Evolutionary conservation across 176 grass and related monocot genomes (phyloP).

Genomic region (Paspalum vaginatum): DNA sequence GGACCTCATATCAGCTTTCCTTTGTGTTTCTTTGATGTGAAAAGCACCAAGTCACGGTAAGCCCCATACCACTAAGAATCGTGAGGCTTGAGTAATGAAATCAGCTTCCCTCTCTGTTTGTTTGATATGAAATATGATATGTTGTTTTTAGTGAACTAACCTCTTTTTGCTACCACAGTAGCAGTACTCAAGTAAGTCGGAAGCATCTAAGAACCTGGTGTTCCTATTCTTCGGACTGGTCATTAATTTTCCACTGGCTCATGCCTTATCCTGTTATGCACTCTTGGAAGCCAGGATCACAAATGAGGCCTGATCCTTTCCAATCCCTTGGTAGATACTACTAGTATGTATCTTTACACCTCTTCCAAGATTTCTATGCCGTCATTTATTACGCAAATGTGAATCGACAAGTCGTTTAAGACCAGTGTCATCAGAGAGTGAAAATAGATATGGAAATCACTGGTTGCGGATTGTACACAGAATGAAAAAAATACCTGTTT

Average conservation of each 20-base stretch:
- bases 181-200: background rate
- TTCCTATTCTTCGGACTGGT: background rate
- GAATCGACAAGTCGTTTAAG: no score
- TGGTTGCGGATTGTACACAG: no score
- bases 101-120: conserved; percentile 7
- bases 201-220: background rate
- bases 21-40: background rate
- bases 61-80: background rate
- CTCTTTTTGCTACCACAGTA: background rate
- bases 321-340: background rate
- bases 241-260: no score
- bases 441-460: no score
- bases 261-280: no score
- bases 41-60: background rate
- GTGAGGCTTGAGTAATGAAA: background rate
- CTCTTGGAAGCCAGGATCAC: no score
- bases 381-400: no score
- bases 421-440: no score
- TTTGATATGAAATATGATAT: background rate
- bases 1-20: background rate
- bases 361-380: background rate
- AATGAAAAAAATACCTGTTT: no score
- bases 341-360: background rate
- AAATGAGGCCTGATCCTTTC: background rate
- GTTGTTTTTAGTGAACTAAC: background rate